Evolutionary conservation across 2,329 filamentous ascomycete species (phyloP).

Genomic region (Phialemonium atrogriseum): DNA sequence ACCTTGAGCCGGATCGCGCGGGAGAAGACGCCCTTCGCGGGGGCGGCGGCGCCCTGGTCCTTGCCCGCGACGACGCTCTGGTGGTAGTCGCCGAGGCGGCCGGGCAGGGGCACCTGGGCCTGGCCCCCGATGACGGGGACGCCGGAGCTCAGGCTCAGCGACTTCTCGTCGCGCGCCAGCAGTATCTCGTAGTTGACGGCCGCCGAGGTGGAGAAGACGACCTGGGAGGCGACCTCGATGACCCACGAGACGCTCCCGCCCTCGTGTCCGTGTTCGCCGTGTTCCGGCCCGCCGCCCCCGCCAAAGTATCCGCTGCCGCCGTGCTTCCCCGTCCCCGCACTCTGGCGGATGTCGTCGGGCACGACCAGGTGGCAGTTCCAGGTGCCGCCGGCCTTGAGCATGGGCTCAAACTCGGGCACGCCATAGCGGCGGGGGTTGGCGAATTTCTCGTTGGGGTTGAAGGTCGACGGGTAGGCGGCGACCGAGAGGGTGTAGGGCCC

Average conservation of each 20-base stretch:
- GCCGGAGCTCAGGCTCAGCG: slow-evolving; percentile 55
- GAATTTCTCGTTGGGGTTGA: slow-evolving; percentile 74
- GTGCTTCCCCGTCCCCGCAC: slow-evolving; percentile 40
- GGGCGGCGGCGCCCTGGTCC: slow-evolving; percentile 47
- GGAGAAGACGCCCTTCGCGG: slow-evolving; percentile 74
- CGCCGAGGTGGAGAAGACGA: slow-evolving; percentile 86
- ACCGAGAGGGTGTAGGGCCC: slow-evolving; percentile 89
- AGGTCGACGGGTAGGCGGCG: slow-evolving; percentile 74
- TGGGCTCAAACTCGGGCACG: slow-evolving; percentile 86
- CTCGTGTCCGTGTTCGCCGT: no score
- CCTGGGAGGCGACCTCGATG: slow-evolving; percentile 84
- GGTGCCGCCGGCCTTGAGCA: slow-evolving; percentile 85
- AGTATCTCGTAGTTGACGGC: slow-evolving; percentile 83
- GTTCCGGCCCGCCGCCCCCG: slow-evolving; percentile 35
- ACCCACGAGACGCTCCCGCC: slow-evolving; percentile 69
- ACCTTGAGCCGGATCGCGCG: slow-evolving; percentile 69
- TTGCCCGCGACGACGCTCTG: slow-evolving; percentile 45
- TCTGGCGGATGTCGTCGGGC: slow-evolving; percentile 67
- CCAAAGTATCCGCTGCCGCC: no score
- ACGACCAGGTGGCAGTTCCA: slow-evolving; percentile 78
- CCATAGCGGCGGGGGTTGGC: slow-evolving; percentile 62
- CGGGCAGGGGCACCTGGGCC: slow-evolving; percentile 51
- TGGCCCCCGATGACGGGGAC: slow-evolving; percentile 36
- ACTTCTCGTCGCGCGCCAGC: slow-evolving; percentile 78
- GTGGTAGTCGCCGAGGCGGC: slow-evolving; percentile 70